Evolutionary conservation across 2,329 filamentous ascomycete species (phyloP).

Genomic region (Phyllosticta capitalensis): DNA sequence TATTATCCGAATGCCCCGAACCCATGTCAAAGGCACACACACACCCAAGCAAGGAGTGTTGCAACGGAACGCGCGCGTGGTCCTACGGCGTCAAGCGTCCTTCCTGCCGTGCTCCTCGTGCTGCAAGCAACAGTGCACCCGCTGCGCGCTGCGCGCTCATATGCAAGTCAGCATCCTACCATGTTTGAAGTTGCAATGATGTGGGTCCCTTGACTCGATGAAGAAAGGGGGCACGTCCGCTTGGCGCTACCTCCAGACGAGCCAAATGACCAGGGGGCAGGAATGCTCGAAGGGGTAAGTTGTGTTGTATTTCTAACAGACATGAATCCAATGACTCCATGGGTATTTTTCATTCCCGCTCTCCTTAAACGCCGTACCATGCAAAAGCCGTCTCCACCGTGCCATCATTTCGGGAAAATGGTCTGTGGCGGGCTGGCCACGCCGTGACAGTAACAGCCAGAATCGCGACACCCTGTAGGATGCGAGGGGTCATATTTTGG

Average conservation of each 20-base stretch:
- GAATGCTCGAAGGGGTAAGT: too few species aligned
- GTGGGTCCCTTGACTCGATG: too few species aligned
- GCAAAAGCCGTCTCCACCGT: neutral
- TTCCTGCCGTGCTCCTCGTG: neutral
- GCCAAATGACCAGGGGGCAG: too few species aligned
- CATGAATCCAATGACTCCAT: neutral
- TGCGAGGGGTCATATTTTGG: constrained; percentile 44
- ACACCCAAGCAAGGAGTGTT: too few species aligned
- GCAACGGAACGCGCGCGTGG: too few species aligned
- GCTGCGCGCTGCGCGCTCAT: neutral
- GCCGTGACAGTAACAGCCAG: neutral
- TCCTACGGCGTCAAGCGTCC: too few species aligned
- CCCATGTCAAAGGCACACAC: too few species aligned
- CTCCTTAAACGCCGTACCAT: neutral
- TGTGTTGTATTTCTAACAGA: too few species aligned
- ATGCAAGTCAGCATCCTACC: neutral
- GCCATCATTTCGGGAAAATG: neutral
- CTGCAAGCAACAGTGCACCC: neutral
- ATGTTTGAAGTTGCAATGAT: neutral
- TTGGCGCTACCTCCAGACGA: too few species aligned
- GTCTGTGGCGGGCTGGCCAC: neutral
- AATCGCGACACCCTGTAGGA: constrained; percentile 38
- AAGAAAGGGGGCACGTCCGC: too few species aligned
- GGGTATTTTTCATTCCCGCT: constrained; percentile 1
- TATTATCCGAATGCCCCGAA: too few species aligned